These are phyloP conservation scores for Ceratocystis papillata DNA, from an alignment of 2,329 filamentous ascomycete genomes.

Conservation along the genomic window DNA sequence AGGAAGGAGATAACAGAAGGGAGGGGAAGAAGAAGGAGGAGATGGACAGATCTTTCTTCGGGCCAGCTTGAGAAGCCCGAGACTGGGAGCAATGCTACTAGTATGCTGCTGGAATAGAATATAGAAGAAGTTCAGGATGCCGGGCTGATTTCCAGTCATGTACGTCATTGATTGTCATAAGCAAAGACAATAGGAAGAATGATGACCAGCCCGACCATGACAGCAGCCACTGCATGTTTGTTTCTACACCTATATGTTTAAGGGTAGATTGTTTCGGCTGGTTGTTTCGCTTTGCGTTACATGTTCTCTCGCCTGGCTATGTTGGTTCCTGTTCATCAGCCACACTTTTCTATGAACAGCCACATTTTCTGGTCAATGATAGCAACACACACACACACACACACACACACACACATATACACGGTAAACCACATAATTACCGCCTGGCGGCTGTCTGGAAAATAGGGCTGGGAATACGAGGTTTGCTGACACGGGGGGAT, in stretches of 20 bases:
- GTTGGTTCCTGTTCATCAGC: neutral
- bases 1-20: neutral
- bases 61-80: neutral
- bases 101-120: neutral
- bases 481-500: conserved; percentile 18
- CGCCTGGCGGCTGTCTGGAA: conserved; percentile 9
- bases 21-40: neutral
- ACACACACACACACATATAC: neutral
- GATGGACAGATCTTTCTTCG: neutral
- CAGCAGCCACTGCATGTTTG: conserved; percentile 8
- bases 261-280: neutral
- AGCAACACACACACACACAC: neutral
- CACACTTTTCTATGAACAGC: neutral
- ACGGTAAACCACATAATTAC: neutral
- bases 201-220: neutral
- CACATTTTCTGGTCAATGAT: neutral
- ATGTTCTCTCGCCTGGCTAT: neutral
- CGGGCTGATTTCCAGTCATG: neutral
- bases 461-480: conserved; percentile 23
- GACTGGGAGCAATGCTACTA: neutral
- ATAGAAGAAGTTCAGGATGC: neutral
- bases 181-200: neutral
- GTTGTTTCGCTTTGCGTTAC: neutral
- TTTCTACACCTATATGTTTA: neutral
- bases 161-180: conserved; percentile 2